phyloP scores from a whole-genome alignment of 2,329 filamentous ascomycete species.

The Aspergillus pseudonomiae region DNA sequence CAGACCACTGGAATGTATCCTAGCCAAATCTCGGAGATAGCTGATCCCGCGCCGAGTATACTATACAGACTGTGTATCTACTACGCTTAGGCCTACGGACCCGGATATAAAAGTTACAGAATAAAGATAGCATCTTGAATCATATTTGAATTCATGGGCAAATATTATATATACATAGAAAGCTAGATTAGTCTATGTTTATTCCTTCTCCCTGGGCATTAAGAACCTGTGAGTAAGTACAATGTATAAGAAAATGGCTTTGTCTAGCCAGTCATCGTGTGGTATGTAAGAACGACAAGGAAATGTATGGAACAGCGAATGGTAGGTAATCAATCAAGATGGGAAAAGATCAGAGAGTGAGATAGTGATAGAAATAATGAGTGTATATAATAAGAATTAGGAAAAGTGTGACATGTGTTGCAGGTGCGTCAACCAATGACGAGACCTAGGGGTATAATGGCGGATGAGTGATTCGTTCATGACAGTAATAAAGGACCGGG shows the following conservation, averaged over 20 bases:
- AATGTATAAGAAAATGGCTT: neutral
- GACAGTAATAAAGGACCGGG: neutral
- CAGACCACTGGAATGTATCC: neutral
- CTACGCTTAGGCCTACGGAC: neutral
- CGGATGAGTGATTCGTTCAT: conserved; percentile 1
- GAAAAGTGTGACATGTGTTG: conserved; percentile 1
- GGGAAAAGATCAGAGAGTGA: neutral
- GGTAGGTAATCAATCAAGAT: neutral
- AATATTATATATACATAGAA: neutral
- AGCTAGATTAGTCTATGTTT: neutral
- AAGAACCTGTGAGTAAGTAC: neutral
- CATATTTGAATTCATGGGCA: neutral
- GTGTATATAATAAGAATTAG: neutral
- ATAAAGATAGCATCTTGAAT: neutral
- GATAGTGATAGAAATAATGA: neutral
- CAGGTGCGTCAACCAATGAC: no score
- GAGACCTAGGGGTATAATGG: neutral
- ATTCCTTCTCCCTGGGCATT: neutral
- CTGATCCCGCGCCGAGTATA: neutral
- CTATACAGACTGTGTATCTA: neutral
- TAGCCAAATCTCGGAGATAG: neutral
- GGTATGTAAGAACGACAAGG: neutral
- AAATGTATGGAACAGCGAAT: neutral
- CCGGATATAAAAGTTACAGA: neutral
- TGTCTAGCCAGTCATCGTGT: neutral